phyloP scores from a whole-genome alignment of 345 rosid genomes.

The Cardiospermum halicacabum region DNA sequence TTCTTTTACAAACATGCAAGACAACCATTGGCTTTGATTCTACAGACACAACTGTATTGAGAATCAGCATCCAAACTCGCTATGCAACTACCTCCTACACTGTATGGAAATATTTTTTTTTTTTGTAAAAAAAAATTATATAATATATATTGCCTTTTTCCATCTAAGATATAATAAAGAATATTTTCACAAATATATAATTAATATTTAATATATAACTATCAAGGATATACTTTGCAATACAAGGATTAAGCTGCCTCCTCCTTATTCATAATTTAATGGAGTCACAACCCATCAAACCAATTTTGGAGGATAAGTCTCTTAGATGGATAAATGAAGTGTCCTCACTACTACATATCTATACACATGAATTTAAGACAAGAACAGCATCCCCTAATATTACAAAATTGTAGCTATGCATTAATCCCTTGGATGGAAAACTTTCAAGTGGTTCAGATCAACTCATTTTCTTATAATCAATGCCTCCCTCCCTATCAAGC shows the following conservation, averaged over 20 bases:
- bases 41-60: background rate
- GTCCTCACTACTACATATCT: background rate
- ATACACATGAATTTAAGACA: background rate
- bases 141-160: too few species aligned
- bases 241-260: background rate
- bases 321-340: background rate
- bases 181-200: background rate
- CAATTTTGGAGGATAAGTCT: background rate
- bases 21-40: background rate
- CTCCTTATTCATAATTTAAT: background rate
- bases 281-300: background rate
- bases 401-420: background rate
- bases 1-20: background rate
- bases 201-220: background rate
- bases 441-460: background rate
- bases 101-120: background rate
- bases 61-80: background rate
- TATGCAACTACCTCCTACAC: background rate
- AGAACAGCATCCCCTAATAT: background rate
- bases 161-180: too few species aligned
- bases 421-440: background rate
- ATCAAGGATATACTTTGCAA: background rate
- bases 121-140: too few species aligned
- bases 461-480: background rate
- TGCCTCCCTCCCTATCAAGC: background rate